Percentiles rank a stretch among this genome's conserved stretches.
Conservation (phyloP, 2,329 filamentous ascomycete species). For the Akanthomyces dipterigenus region DNA sequence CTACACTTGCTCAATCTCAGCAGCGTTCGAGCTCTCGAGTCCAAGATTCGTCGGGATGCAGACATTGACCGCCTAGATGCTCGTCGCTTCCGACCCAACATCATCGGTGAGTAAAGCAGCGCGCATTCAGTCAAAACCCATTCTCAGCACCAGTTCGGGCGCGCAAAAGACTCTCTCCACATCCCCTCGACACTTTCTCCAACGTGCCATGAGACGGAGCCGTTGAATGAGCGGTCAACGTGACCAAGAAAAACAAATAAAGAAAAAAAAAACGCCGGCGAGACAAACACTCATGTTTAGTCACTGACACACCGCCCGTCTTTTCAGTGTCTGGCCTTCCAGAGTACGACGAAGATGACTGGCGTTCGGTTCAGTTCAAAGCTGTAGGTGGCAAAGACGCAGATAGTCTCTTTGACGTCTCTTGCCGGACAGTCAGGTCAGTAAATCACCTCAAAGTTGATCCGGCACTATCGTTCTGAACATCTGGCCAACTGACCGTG, state of each 20-base stretch:
- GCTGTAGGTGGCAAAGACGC: conserved; percentile 31
- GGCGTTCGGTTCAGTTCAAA: conserved; percentile 55
- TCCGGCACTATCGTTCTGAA: neutral
- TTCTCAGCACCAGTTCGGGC: neutral
- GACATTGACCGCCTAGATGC: conserved; percentile 48
- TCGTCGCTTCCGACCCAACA: conserved; percentile 63
- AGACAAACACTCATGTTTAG: no score
- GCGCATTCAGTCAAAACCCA: neutral
- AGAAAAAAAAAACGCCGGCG: no score
- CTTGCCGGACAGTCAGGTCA: conserved; percentile 58
- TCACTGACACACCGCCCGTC: neutral
- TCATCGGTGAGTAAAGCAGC: conserved; percentile 47
- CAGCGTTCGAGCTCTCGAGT: conserved; percentile 55
- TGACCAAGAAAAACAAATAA: no score
- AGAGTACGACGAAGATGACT: conserved; percentile 63
- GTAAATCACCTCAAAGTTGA: conserved; percentile 15
- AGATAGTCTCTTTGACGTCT: conserved; percentile 41
- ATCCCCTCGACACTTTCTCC: neutral
- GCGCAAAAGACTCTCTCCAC: neutral
- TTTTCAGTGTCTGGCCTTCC: conserved; percentile 50
- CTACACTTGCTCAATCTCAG: conserved; percentile 61
- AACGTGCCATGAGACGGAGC: neutral
- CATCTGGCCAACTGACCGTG: conserved; percentile 6
- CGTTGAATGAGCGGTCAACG: neutral
- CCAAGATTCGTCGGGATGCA: conserved; percentile 45